These are phyloP conservation scores for Diaporthe aspalathi DNA, from an alignment of 2,329 filamentous ascomycete species.

Conservation along the genomic window DNA sequence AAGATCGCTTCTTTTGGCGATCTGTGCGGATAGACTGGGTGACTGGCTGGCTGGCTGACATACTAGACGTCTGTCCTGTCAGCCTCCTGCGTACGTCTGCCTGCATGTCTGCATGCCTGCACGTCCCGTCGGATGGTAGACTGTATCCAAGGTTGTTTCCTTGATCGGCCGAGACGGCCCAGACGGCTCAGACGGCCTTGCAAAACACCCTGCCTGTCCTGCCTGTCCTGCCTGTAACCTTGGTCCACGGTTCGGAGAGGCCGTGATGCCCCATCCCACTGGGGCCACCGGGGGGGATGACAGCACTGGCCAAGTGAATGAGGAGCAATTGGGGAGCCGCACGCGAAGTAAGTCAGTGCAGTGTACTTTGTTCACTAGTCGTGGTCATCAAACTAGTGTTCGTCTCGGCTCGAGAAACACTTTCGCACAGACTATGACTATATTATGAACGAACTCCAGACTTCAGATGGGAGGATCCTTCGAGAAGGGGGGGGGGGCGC, in stretches of 20 bases:
- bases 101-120: too few species aligned
- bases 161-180: conserved; percentile 21
- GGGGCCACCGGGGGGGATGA: not conserved
- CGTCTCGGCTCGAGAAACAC: not conserved
- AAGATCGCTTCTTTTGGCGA: conserved; percentile 33
- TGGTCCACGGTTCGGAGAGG: conserved; percentile 30
- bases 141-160: not conserved
- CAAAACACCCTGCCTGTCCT: not conserved
- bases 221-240: not conserved
- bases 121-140: not conserved
- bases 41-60: too few species aligned
- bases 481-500: not conserved
- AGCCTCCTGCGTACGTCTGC: too few species aligned
- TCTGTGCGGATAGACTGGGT: conserved; percentile 1
- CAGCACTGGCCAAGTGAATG: not conserved
- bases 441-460: not conserved
- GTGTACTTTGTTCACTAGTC: too few species aligned
- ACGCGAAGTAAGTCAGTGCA: not conserved
- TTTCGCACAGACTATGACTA: conserved; percentile 16
- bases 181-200: not conserved
- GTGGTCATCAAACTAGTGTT: not conserved
- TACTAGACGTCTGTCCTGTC: too few species aligned
- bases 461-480: conserved; percentile 14
- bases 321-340: too few species aligned
- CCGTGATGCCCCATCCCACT: conserved; percentile 28